Percentiles rank a stretch among this genome's conserved stretches.
Conservation (phyloP, 805 yeast species). For the Brettanomyces naardenensis region DNA sequence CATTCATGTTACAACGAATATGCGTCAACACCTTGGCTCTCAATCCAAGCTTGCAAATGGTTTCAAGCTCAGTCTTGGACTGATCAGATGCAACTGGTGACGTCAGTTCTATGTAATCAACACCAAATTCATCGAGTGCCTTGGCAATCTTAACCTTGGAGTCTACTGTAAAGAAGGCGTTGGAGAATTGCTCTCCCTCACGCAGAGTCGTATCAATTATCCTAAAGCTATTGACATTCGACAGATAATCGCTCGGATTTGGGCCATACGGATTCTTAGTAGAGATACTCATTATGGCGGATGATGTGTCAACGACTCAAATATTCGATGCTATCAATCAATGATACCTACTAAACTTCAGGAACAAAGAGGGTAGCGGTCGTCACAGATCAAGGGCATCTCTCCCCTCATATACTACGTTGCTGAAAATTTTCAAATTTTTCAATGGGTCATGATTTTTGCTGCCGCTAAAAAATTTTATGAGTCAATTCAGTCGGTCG, state of each 20-base stretch:
- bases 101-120: conserved; percentile 52
- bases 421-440: too few relatives aligned
- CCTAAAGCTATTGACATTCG: conserved; percentile 46
- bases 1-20: conserved; percentile 56
- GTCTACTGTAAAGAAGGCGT: conserved; percentile 51
- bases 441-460: too few relatives aligned
- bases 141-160: conserved; percentile 51
- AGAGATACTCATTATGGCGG: not conserved
- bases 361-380: too few relatives aligned
- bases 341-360: too few relatives aligned
- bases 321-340: too few relatives aligned
- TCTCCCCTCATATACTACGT: too few relatives aligned
- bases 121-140: conserved; percentile 55
- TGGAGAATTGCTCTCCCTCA: conserved; percentile 60
- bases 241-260: conserved; percentile 47
- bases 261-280: conserved; percentile 48
- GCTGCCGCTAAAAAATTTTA: too few relatives aligned
- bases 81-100: conserved; percentile 56
- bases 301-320: too few relatives aligned
- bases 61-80: conserved; percentile 48
- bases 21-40: conserved; percentile 52
- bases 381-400: too few relatives aligned
- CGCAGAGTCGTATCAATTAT: conserved; percentile 51
- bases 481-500: too few relatives aligned
- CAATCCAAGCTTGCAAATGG: conserved; percentile 51